Evolutionary conservation across 208 protist genomes (phyloP), one percentile per base, ranked within the genome.

Genomic region (Histomonas meleagridis): DNA sequence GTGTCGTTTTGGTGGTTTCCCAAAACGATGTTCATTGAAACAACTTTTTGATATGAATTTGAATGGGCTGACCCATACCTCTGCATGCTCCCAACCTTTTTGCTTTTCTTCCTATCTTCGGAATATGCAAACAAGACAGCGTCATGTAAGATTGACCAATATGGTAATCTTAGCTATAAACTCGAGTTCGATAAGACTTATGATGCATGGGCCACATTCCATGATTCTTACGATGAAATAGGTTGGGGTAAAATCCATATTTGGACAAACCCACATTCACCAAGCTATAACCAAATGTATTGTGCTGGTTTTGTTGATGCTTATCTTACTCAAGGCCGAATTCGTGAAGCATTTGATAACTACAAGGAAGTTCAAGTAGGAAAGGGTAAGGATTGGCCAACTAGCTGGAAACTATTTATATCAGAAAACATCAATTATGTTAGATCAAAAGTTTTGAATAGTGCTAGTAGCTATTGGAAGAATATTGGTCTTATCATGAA

Each of bases 221-320:
- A 51, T 55, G 76, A 86, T 28, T 86, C 76, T 9, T 46, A 51
- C 26, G 14, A 35, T 4, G 70, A 79, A n/a, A 32, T 46, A 26
- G 76, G 76, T 21, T 86, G 76, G 76, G 76, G 76, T 18, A 32
- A 48, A 86, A n/a, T 86, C 16, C 43, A 86, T 28, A 86, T 86
- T 28, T 51, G 46, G 28, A 26, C 76, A 21, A 86, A 86, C 46
- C 46, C 76, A 86, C 26, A 86, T 4, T 86, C 76, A 86, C 1
- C 76, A 51, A 51, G 40, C 26, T 32, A 53, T 14, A 48, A 86
- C 38, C 76, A 86, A 86, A 53, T 86, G 40, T 86, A 55, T 28
- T 86, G 76, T 46, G 46, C 46, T 12, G 76, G 76, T n/a, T 86
- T 51, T 49, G 46, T 40, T 55, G 76, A 86, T 55, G 38, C 76